A percentile compares a stretch with the other conserved stretches of the same genome.
Conservation (phyloP, 1,284 basidiomycete genomes). For the Acaromyces ingoldii region DNA sequence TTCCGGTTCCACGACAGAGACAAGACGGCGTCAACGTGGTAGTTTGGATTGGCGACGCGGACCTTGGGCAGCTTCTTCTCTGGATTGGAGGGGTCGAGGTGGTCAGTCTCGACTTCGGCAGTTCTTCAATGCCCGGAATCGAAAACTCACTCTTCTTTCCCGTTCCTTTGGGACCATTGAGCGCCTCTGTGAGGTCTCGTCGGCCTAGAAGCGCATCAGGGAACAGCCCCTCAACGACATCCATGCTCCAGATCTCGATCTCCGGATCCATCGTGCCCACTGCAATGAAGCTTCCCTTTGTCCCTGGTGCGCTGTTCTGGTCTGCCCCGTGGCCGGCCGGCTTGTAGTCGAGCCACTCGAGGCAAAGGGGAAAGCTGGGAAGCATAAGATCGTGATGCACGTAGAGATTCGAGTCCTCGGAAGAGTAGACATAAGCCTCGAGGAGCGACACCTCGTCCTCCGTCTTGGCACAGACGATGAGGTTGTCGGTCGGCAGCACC, state of each 20-base stretch:
- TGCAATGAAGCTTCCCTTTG: slow-evolving; percentile 83
- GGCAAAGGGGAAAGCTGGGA: slow-evolving; percentile 92
- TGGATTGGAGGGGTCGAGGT: slow-evolving; percentile 54
- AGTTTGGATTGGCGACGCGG: slow-evolving; percentile 61
- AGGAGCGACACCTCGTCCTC: slow-evolving; percentile 94
- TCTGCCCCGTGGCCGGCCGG: slow-evolving; percentile 57
- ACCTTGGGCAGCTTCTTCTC: slow-evolving; percentile 80
- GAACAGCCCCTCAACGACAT: slow-evolving; percentile 88
- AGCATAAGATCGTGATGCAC: slow-evolving; percentile 98
- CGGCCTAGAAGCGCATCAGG: slow-evolving; percentile 86
- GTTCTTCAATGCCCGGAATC: slow-evolving; percentile 5
- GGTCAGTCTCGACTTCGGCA: slow-evolving; percentile 16
- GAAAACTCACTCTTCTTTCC: slow-evolving; percentile 45
- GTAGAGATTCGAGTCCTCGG: slow-evolving; percentile 65
- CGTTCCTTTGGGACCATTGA: slow-evolving; percentile 38
- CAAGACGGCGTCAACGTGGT: slow-evolving; percentile 92
- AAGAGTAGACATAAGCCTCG: slow-evolving; percentile 57
- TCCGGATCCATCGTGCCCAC: slow-evolving; percentile 96
- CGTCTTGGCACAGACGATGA: slow-evolving; percentile 88
- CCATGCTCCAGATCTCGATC: slow-evolving; percentile 97
- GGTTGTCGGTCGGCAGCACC: slow-evolving; percentile 81
- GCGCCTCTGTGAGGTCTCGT: slow-evolving; percentile 55
- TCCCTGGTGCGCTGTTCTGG: slow-evolving; percentile 45
- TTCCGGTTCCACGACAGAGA: slow-evolving; percentile 84
- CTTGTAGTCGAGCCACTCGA: slow-evolving; percentile 97